Evolutionary conservation across 331 rosid species (phyloP), one percentile per base, ranked within the genome.

Genomic region (Saraca asoca): DNA sequence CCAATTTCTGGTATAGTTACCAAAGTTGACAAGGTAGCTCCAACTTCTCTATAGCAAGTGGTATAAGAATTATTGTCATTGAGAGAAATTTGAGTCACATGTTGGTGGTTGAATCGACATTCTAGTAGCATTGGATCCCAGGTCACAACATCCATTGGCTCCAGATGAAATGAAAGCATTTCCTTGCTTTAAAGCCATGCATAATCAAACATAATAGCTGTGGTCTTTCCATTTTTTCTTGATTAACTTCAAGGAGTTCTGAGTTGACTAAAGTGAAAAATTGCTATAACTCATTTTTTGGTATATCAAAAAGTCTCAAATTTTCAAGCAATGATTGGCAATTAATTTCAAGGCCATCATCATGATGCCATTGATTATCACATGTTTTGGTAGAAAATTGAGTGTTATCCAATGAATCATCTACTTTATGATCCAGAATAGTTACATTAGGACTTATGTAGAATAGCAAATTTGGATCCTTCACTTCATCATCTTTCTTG

Each of bases 401-500:
- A 39, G 12, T 39, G 12, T 7, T 5, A 39, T 39, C 44, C 10
- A 39, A 11, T 6, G 44, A 39, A 11, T 39, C 44, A 11, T 39
- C 44, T 6, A 39, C 44, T 6, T 39, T 11, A 39, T 7, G 12
- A 11, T 7, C 44, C 44, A 11, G 61, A 5, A 55, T 20, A 39
- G 61, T 0, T 20, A 10, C n/a, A 24, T 2, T 1, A 5, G 0
- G 7, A 70, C 35, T 60, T 51, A 55, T 42, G 70, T 48, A 29
- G 51, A 71, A 12, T 15, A 71, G n/a, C 70, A 52, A 31, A 62
- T 62, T 33, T 62, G 38, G 31, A n/a, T 29, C 43, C 50, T 64
- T 37, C 29, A 58, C 5, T 3, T 74, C 73, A 62, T 74, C 68
- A 31, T 50, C 63, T 41, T 74, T 68, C 43, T 42, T 17, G 34